A percentile compares a stretch with the other conserved stretches of the same genome.
Conservation (phyloP, 2,329 filamentous ascomycete genomes). For the Aspergillus japonicus region DNA sequence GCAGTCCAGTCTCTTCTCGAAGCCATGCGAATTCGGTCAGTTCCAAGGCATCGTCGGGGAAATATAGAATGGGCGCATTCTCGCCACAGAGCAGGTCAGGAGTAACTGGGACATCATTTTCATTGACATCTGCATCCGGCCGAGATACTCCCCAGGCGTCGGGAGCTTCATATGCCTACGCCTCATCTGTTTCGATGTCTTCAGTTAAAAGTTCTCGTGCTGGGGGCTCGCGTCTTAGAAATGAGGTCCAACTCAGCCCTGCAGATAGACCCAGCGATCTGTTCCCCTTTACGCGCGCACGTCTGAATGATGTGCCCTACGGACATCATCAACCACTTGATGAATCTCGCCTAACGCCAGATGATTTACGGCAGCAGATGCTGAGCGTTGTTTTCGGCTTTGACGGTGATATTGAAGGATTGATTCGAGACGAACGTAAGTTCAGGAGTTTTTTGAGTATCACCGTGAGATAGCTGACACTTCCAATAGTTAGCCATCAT, state of each 20-base stretch:
- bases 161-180: constrained; percentile 44
- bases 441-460: constrained; percentile 9
- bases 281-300: constrained; percentile 79
- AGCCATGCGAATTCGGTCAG: constrained; percentile 63
- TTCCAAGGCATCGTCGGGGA: constrained; percentile 55
- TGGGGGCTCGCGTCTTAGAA: constrained; percentile 66
- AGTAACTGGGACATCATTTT: constrained; percentile 48
- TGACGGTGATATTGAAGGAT: constrained; percentile 76
- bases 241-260: constrained; percentile 77
- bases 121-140: constrained; percentile 37
- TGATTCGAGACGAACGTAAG: constrained; percentile 78
- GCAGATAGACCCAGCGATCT: constrained; percentile 73
- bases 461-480: constrained; percentile 15
- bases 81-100: constrained; percentile 45
- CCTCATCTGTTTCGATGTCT: constrained; percentile 48
- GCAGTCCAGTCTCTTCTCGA: constrained; percentile 64
- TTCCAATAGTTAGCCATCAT: constrained; percentile 62
- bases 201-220: constrained; percentile 44
- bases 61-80: constrained; percentile 38
- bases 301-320: constrained; percentile 80
- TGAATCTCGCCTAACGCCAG: constrained; percentile 61
- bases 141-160: constrained; percentile 38
- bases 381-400: constrained; percentile 92
- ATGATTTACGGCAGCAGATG: constrained; percentile 87
- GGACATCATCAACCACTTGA: constrained; percentile 63